Evolutionary conservation across 108 stramenopile genomes (phyloP).

Genomic region (Cafeteria roenbergensis): DNA sequence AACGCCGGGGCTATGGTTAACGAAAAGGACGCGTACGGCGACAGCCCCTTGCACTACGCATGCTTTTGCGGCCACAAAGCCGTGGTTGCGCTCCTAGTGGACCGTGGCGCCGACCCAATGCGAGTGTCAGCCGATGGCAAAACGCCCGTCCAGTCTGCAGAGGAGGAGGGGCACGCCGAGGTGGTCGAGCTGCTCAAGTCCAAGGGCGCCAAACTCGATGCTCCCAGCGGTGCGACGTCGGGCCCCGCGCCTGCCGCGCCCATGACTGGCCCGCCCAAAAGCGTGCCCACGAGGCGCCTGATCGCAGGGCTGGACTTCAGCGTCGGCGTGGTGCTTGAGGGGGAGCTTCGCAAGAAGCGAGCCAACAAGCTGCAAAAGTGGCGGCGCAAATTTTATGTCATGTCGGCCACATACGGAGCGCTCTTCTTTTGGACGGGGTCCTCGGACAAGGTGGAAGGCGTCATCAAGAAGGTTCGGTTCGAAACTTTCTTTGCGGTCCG

Average conservation of each 20-base stretch:
- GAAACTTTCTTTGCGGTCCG: background rate
- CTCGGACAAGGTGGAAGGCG: background rate
- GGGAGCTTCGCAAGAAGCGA: slow-evolving; percentile 1
- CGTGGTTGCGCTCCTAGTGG: background rate
- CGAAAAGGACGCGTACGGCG: slow-evolving; percentile 1
- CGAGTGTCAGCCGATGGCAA: background rate
- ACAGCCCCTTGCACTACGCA: slow-evolving; percentile 10
- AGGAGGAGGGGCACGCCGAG: slow-evolving; percentile 5
- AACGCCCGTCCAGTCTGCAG: background rate
- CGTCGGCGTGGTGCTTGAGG: slow-evolving; percentile 2
- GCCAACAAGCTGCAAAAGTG: background rate
- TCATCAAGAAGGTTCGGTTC: slow-evolving; percentile 13
- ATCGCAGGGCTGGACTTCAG: slow-evolving; percentile 4
- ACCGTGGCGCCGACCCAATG: background rate
- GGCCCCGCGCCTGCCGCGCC: background rate
- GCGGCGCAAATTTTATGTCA: slow-evolving; percentile 2
- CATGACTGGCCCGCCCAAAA: background rate
- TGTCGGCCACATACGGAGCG: background rate
- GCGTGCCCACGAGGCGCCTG: background rate
- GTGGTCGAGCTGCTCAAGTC: background rate
- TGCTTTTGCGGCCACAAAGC: slow-evolving; percentile 2
- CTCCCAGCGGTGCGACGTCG: background rate
- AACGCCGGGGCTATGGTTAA: background rate
- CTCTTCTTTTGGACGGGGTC: slow-evolving; percentile 7
- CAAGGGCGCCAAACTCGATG: background rate